A percentile compares a stretch with the other conserved stretches of the same genome.
phyloP scores from a whole-genome alignment of 768 basidiomycete genomes.

The Nidularia pulvinata region DNA sequence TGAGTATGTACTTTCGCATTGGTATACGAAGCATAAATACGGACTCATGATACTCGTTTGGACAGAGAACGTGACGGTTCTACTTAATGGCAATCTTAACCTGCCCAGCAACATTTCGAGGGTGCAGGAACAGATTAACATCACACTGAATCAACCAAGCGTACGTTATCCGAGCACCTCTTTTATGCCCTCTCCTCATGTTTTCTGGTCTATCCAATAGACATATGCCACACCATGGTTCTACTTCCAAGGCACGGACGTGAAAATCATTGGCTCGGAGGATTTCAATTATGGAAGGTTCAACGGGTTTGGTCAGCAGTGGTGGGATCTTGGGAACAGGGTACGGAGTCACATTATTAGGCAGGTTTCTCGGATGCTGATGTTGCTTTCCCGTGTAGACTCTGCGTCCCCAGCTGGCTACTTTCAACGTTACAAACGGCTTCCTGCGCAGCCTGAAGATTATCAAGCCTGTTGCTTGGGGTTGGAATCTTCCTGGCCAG shows the following conservation, averaged over 20 bases:
- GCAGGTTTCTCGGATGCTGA: too few species aligned
- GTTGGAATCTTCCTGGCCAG: slow-evolving; percentile 36
- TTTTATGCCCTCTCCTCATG: background rate
- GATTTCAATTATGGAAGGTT: slow-evolving; percentile 38
- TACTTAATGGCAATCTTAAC: slow-evolving; percentile 38
- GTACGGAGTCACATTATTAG: slow-evolving; percentile 17
- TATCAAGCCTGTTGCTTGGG: slow-evolving; percentile 51
- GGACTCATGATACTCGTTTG: background rate
- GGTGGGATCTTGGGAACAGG: slow-evolving; percentile 45
- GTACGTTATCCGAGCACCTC: slow-evolving; percentile 14
- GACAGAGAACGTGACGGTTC: slow-evolving; percentile 37
- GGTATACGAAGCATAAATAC: background rate
- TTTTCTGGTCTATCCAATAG: slow-evolving; percentile 11
- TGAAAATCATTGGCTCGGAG: slow-evolving; percentile 36
- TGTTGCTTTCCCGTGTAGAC: slow-evolving; percentile 13
- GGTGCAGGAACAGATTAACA: slow-evolving; percentile 37
- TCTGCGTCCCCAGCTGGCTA: slow-evolving; percentile 44
- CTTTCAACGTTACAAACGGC: slow-evolving; percentile 45
- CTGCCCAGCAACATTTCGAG: slow-evolving; percentile 39
- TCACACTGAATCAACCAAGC: slow-evolving; percentile 31
- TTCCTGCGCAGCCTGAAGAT: slow-evolving; percentile 32
- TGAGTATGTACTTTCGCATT: slow-evolving; percentile 17
- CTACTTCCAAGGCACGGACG: slow-evolving; percentile 37
- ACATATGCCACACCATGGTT: slow-evolving; percentile 45
- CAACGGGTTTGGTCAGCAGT: slow-evolving; percentile 47